Evolutionary conservation across 2,329 filamentous ascomycete genomes (phyloP).

Genomic region (Laburnicola sp.): DNA sequence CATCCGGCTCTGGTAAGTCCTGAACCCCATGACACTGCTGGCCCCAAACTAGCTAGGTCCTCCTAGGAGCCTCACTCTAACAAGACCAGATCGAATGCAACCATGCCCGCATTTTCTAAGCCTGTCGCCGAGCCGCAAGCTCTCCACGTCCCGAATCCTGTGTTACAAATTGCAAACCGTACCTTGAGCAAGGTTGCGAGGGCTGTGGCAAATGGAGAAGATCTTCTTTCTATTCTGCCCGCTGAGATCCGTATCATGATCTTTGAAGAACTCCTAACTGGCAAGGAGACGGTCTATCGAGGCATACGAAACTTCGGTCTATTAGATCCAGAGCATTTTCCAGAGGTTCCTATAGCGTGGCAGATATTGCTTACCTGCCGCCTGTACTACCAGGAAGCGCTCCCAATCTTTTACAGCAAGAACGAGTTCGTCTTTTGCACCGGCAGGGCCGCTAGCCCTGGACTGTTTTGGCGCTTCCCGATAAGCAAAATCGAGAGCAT

Average conservation of each 20-base stretch:
- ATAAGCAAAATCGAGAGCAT: slow-evolving; percentile 4
- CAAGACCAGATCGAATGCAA: too few species aligned
- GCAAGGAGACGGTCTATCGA: slow-evolving; percentile 12
- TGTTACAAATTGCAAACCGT: too few species aligned
- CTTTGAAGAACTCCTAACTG: slow-evolving; percentile 20
- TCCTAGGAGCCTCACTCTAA: too few species aligned
- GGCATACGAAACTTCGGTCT: slow-evolving; percentile 17
- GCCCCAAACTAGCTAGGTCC: too few species aligned
- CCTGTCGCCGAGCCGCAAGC: too few species aligned
- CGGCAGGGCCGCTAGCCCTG: slow-evolving; percentile 12
- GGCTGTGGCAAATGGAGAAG: neutral
- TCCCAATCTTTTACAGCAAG: slow-evolving; percentile 20
- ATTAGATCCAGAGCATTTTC: slow-evolving; percentile 14
- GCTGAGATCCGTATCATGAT: slow-evolving; percentile 25
- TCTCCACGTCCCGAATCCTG: too few species aligned
- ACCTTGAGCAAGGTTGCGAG: neutral
- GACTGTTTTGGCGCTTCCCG: slow-evolving; percentile 21
- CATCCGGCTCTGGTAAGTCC: neutral
- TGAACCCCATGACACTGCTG: neutral
- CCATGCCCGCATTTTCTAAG: too few species aligned
- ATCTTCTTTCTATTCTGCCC: slow-evolving; percentile 8
- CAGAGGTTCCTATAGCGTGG: slow-evolving; percentile 15
- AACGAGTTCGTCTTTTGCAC: slow-evolving; percentile 25
- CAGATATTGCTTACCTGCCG: slow-evolving; percentile 25
- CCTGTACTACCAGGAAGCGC: slow-evolving; percentile 20